A percentile compares a stretch with the other conserved stretches of the same genome.
These are phyloP conservation scores for Mrakia frigida DNA, from an alignment of 768 basidiomycete genomes.

Conservation along the genomic window DNA sequence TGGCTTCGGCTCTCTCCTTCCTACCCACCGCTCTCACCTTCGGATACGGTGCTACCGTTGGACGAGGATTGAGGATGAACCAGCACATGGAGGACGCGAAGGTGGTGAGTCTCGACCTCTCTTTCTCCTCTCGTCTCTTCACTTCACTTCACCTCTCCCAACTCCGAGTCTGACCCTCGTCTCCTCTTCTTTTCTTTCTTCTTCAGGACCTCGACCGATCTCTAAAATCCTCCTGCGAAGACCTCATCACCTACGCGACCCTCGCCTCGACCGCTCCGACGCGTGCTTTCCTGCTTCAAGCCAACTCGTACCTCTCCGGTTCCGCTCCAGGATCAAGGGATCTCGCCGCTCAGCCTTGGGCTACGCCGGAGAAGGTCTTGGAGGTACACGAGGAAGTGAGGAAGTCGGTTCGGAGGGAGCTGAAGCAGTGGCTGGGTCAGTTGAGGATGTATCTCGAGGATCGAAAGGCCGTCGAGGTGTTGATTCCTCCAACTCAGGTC, in stretches of 20 bases:
- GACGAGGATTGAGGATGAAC: not conserved
- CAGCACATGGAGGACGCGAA: slow-evolving; percentile 53
- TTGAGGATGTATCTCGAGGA: slow-evolving; percentile 76
- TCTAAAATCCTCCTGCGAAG: slow-evolving; percentile 78
- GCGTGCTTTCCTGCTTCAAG: slow-evolving; percentile 59
- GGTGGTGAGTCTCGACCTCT: slow-evolving; percentile 50
- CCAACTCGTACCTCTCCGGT: slow-evolving; percentile 45
- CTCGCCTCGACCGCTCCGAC: slow-evolving; percentile 58
- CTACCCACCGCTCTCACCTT: slow-evolving; percentile 32
- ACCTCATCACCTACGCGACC: slow-evolving; percentile 64
- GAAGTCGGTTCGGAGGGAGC: slow-evolving; percentile 49
- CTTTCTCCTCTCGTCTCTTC: not conserved
- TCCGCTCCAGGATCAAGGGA: slow-evolving; percentile 30
- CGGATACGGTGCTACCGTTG: slow-evolving; percentile 37
- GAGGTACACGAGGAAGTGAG: slow-evolving; percentile 55
- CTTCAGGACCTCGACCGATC: slow-evolving; percentile 76
- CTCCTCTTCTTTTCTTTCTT: not conserved
- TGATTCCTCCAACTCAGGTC: slow-evolving; percentile 62
- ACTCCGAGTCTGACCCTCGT: slow-evolving; percentile 9
- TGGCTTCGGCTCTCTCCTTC: slow-evolving; percentile 39
- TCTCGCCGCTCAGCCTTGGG: slow-evolving; percentile 50
- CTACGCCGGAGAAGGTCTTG: slow-evolving; percentile 52
- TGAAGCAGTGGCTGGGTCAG: slow-evolving; percentile 51
- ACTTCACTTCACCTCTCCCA: slow-evolving; percentile 1
- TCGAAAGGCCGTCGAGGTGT: slow-evolving; percentile 66